Conservation (phyloP, 805 yeast genomes). For the Candida quercuum region DNA sequence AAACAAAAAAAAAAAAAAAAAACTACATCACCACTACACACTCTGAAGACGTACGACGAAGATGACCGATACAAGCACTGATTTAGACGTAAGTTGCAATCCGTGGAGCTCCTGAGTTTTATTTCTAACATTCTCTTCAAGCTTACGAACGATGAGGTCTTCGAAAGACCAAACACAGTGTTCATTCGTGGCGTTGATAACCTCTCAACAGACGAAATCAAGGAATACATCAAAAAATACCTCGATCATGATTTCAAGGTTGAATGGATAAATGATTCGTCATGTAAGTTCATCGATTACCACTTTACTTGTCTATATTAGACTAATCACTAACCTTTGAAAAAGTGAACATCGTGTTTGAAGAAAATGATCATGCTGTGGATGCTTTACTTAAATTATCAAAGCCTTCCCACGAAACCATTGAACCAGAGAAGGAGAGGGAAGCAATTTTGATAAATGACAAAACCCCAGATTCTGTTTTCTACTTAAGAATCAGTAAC, state of each 20-base stretch:
- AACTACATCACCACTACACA: not conserved
- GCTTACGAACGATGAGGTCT: constrained; percentile 6
- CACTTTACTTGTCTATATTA: not conserved
- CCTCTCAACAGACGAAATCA: constrained; percentile 19
- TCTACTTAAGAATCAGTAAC: constrained; percentile 17
- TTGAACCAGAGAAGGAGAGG: constrained; percentile 7
- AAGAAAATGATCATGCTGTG: constrained; percentile 14
- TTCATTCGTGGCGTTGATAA: constrained; percentile 23
- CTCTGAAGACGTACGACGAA: no score
- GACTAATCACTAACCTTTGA: constrained; percentile 3
- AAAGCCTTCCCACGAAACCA: constrained; percentile 2
- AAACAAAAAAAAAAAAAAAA: not conserved
- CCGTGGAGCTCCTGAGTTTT: not conserved
- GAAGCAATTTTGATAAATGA: constrained; percentile 6
- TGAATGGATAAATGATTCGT: constrained; percentile 24
- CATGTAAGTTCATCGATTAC: constrained; percentile 10
- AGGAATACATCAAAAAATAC: constrained; percentile 12
- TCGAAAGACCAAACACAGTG: constrained; percentile 17
- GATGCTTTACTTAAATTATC: constrained; percentile 11
- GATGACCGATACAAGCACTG: not conserved
- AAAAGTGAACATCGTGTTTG: constrained; percentile 21
- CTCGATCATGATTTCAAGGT: constrained; percentile 15
- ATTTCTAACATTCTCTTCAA: not conserved
- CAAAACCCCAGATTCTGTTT: constrained; percentile 10
- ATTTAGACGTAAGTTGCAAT: no score